Conservation (phyloP, 2,329 filamentous ascomycete species). For the Pseudogymnoascus verrucosus region DNA sequence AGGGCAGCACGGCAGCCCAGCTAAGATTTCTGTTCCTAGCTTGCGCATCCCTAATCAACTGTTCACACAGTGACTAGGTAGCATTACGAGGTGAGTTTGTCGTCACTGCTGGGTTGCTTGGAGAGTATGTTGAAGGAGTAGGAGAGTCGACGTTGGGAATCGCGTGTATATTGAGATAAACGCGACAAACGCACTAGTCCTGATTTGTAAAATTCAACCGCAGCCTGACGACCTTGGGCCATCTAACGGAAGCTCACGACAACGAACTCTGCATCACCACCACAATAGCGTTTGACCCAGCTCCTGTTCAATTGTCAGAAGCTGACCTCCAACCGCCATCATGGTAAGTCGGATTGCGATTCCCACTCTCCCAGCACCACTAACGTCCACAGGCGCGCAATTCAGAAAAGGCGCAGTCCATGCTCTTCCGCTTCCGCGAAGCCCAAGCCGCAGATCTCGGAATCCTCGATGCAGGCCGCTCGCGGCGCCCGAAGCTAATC, state of each 20-base stretch:
- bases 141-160: slow-evolving; percentile 11
- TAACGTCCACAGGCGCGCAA: slow-evolving; percentile 66
- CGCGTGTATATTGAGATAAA: slow-evolving; percentile 9
- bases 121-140: slow-evolving; percentile 14
- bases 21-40: slow-evolving; percentile 32
- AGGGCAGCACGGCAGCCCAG: slow-evolving; percentile 14
- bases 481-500: slow-evolving; percentile 84
- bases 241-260: neutral
- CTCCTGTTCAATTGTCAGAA: neutral
- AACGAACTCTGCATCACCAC: neutral
- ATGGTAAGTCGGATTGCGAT: slow-evolving; percentile 21
- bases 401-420: slow-evolving; percentile 97
- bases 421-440: slow-evolving; percentile 99
- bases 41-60: slow-evolving; percentile 24
- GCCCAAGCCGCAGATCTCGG: slow-evolving; percentile 92
- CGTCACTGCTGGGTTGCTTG: slow-evolving; percentile 26
- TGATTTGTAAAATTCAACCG: slow-evolving; percentile 5
- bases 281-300: neutral
- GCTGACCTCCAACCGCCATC: slow-evolving; percentile 14
- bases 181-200: slow-evolving; percentile 10
- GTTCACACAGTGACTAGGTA: slow-evolving; percentile 7
- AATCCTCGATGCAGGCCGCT: slow-evolving; percentile 87
- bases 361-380: neutral
- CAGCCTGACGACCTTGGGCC: neutral
- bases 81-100: slow-evolving; percentile 19